Conservation (phyloP, 2,329 filamentous ascomycete species). For the Catunica adiposa region DNA sequence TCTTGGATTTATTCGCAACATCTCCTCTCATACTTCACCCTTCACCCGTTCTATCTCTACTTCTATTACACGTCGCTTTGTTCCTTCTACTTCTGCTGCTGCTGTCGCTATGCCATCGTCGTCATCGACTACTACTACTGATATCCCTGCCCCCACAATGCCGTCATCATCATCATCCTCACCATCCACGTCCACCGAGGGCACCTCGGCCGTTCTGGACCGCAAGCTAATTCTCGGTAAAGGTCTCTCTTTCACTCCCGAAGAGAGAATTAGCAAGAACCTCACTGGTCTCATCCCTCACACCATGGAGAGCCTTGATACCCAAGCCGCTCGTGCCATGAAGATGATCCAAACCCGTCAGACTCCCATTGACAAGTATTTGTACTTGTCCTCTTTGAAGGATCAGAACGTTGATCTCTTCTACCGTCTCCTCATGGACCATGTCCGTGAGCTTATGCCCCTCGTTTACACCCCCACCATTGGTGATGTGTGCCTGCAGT, state of each 20-base stretch:
- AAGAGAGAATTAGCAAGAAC: constrained; percentile 47
- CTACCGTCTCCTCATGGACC: constrained; percentile 64
- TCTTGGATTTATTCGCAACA: constrained; percentile 8
- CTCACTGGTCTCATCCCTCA: constrained; percentile 50
- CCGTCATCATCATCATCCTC: constrained; percentile 5
- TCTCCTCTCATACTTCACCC: constrained; percentile 7
- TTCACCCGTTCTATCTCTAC: constrained; percentile 13
- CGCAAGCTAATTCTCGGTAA: constrained; percentile 14
- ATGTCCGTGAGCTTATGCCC: constrained; percentile 63
- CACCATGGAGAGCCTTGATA: constrained; percentile 42
- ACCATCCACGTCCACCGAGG: background rate
- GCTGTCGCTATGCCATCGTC: background rate
- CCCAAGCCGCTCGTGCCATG: constrained; percentile 49
- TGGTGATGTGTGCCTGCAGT: constrained; percentile 89
- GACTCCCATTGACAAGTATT: constrained; percentile 64
- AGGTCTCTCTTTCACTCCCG: constrained; percentile 49
- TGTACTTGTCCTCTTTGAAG: constrained; percentile 64
- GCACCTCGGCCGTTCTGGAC: constrained; percentile 2
- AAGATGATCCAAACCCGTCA: constrained; percentile 55
- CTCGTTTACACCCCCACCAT: constrained; percentile 81
- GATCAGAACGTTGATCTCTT: constrained; percentile 65
- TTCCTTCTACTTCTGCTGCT: constrained; percentile 3
- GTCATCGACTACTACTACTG: background rate
- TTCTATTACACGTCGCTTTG: constrained; percentile 6
- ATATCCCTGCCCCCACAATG: background rate